These are phyloP conservation scores for Mortierella sp. DNA, from an alignment of 371 early-diverging fungal species.

Conservation along the genomic window DNA sequence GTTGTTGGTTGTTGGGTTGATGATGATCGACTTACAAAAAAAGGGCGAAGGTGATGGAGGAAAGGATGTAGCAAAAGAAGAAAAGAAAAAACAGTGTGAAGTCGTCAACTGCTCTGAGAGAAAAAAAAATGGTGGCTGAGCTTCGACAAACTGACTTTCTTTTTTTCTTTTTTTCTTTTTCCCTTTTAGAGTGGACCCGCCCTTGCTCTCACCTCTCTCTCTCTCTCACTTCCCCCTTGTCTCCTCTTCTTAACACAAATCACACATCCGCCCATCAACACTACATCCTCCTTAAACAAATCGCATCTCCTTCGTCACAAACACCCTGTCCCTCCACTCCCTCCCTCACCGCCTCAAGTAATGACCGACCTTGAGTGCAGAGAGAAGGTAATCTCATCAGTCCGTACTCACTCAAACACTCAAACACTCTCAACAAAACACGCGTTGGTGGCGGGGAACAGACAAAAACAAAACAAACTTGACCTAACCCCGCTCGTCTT, in stretches of 20 bases:
- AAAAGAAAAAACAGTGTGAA: conserved; percentile 4
- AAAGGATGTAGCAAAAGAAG: neutral
- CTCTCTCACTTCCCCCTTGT: neutral
- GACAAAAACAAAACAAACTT: conserved; percentile 2
- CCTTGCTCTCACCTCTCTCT: neutral
- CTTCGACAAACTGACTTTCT: neutral
- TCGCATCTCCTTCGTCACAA: too few species aligned
- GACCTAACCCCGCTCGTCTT: neutral
- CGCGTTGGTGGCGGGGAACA: neutral
- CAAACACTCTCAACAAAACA: too few species aligned
- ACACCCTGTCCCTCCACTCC: neutral
- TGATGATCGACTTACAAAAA: conserved; percentile 2
- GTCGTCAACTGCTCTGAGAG: neutral
- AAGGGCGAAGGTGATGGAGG: neutral
- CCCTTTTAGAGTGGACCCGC: neutral
- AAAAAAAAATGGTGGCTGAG: conserved; percentile 13
- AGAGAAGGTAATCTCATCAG: conserved; percentile 29
- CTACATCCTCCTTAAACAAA: conserved; percentile 10
- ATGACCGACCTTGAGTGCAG: conserved; percentile 38
- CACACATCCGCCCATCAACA: neutral
- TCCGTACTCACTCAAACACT: neutral
- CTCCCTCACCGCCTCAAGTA: conserved; percentile 22
- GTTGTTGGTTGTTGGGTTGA: neutral
- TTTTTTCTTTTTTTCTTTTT: neutral
- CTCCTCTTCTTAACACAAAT: neutral